Base-by-base conservation (phyloP, 176 grass and related monocot genomes). In the Cocos nucifera region DNA sequence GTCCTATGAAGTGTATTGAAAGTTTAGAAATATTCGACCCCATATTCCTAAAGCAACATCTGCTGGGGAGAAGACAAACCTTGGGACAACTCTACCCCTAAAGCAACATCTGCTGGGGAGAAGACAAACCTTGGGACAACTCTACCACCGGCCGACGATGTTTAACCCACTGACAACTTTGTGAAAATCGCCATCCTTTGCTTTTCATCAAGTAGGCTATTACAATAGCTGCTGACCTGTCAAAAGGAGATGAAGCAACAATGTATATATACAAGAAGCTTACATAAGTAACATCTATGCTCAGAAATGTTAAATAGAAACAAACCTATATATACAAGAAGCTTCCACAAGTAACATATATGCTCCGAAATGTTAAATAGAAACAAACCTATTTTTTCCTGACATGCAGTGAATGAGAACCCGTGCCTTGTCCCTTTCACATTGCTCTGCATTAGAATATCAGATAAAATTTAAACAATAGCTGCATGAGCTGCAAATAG, bases 131-230 rank as follows among this genome's bases (percentile, higher is more conserved):
- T 56, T 17, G 8, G 51, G 65, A 68, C 9, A 56, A 56, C 53
- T 68, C 65, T 25, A 56, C 25, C 12, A 22, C 5, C 15, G 52
- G 52, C 55, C 65, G 17, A 39, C 53, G 65, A 35, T 68, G 52
- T 56, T 56, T 68, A 68, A 68, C 65, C 53, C 51, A 56, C 28
- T 68, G 65, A 56, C 5, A 68, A 56, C 65, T 68, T 56, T 68
- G 65, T 56, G 28, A 4, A 35, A 68, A 32, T 39, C 26, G 30
- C 51, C 65, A 68, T 56, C 65, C 51, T 44, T 68, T 68, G 65
- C 27, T 56, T 56, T 56, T 68, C 65, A 68, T 68, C 65, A 68
- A 44, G 56, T 68, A 68, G 4, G 53, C 65, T 17, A 68, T 68
- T 21, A 56, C 65, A 68, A 68, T 48, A 55, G 65, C 65, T 39